phyloP scores from a whole-genome alignment of 2,329 filamentous ascomycete species.

The Beauveria caledonica region DNA sequence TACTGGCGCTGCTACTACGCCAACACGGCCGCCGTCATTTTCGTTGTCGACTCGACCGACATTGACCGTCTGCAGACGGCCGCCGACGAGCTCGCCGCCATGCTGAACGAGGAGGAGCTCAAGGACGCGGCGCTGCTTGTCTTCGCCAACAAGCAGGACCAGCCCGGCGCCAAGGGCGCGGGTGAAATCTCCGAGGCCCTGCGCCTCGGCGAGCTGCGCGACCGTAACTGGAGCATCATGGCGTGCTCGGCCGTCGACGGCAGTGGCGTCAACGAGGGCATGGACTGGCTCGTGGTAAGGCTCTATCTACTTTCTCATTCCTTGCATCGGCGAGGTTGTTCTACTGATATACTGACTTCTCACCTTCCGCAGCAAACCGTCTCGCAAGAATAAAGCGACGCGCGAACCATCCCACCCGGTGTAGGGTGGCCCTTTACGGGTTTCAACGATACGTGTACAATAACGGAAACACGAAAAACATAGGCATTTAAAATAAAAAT shows the following conservation, averaged over 20 bases:
- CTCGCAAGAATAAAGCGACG: not conserved
- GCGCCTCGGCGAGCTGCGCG: constrained; percentile 80
- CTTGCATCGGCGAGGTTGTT: constrained; percentile 7
- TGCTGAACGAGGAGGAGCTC: constrained; percentile 95
- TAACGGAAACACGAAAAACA: not conserved
- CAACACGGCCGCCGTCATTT: constrained; percentile 96
- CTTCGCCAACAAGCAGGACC: constrained; percentile 98
- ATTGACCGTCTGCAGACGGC: constrained; percentile 91
- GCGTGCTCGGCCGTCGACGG: constrained; percentile 95
- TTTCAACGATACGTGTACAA: not conserved
- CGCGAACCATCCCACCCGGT: not conserved
- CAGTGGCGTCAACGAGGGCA: constrained; percentile 88
- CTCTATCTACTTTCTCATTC: not conserved
- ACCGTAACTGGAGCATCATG: constrained; percentile 98
- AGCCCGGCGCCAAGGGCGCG: constrained; percentile 91
- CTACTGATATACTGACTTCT: not conserved
- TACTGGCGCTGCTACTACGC: constrained; percentile 99
- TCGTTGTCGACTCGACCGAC: constrained; percentile 97
- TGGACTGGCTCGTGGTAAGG: constrained; percentile 95
- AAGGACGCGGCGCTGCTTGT: constrained; percentile 87
- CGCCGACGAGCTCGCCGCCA: constrained; percentile 83
- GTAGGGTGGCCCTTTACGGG: not conserved
- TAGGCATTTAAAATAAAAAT: no score
- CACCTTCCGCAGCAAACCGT: constrained; percentile 26
- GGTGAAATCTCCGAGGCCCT: constrained; percentile 94